Conservation (phyloP, 306 rosid genomes). For the Abrus pulchellus region DNA sequence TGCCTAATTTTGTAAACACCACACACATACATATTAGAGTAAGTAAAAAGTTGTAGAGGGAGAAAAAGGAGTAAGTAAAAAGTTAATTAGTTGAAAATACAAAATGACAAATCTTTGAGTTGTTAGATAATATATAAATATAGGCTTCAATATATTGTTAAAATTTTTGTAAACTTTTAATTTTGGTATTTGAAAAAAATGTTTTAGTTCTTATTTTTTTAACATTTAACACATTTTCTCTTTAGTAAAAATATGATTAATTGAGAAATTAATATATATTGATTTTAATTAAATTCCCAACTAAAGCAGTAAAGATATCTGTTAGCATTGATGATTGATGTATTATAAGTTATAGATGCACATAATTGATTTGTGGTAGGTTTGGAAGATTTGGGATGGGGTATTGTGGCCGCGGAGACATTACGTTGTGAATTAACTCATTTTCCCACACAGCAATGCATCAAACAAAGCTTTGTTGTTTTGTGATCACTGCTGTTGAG, state of each 20-base stretch:
- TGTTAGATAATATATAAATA: background rate
- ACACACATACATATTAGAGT: background rate
- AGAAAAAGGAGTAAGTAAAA: constrained; percentile 14
- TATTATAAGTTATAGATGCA: background rate
- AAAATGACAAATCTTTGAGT: background rate
- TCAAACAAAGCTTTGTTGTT: constrained; percentile 8
- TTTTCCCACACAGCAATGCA: constrained; percentile 18
- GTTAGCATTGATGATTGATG: background rate
- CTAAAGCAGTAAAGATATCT: background rate
- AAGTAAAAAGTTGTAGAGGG: background rate
- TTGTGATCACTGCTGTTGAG: background rate
- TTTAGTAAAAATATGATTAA: no score
- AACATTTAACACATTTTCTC: no score
- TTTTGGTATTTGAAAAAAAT: no score
- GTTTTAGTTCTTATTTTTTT: no score
- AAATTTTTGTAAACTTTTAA: no score
- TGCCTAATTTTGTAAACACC: background rate
- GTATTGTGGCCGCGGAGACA: background rate
- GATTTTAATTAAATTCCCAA: background rate
- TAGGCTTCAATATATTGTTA: no score
- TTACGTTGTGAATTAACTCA: background rate
- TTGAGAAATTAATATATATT: no score
- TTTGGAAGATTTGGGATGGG: constrained; percentile 24
- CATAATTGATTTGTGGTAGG: background rate
- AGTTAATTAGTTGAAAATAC: background rate